Percentiles rank a stretch among this genome's conserved stretches.
phyloP scores from a whole-genome alignment of 225 moss, liverwort and hornwort species.

The Thuidium tamariscinum region DNA sequence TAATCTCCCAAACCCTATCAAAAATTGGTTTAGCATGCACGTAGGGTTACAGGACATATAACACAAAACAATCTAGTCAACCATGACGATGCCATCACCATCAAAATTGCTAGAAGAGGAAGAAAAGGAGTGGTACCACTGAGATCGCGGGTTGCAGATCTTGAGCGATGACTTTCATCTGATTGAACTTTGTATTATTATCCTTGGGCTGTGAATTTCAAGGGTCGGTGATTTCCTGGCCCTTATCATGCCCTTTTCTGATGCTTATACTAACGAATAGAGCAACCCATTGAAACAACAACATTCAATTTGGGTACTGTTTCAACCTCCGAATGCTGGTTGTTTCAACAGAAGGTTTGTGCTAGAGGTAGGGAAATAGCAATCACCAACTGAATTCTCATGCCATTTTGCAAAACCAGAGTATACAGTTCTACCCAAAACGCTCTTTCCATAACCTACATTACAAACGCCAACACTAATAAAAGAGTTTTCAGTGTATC shows the following conservation, averaged over 20 bases:
- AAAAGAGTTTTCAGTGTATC: not conserved
- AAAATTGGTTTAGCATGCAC: not conserved
- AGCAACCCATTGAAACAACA: not conserved
- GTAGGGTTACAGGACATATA: not conserved
- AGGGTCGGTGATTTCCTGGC: not conserved
- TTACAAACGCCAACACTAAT: not conserved
- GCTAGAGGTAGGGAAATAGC: not conserved
- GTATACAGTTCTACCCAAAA: not conserved
- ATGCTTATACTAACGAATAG: too few relatives aligned
- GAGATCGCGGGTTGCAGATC: slow-evolving; percentile 56
- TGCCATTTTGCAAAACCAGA: not conserved
- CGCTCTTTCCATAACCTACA: not conserved
- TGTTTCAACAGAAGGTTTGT: not conserved
- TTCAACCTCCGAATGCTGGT: not conserved
- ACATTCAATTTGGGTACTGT: not conserved
- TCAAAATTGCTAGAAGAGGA: not conserved
- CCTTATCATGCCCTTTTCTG: too few relatives aligned
- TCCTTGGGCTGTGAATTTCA: not conserved
- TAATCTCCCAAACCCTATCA: not conserved
- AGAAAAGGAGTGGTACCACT: slow-evolving; percentile 15
- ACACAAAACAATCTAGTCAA: not conserved
- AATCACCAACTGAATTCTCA: not conserved
- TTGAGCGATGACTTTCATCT: slow-evolving; percentile 32
- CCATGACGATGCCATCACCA: not conserved
- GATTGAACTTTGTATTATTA: too few relatives aligned